Percentiles rank a stretch among this genome's conserved stretches.
phyloP scores from a whole-genome alignment of 345 rosid species.

The Lenwebbia sp. region DNA sequence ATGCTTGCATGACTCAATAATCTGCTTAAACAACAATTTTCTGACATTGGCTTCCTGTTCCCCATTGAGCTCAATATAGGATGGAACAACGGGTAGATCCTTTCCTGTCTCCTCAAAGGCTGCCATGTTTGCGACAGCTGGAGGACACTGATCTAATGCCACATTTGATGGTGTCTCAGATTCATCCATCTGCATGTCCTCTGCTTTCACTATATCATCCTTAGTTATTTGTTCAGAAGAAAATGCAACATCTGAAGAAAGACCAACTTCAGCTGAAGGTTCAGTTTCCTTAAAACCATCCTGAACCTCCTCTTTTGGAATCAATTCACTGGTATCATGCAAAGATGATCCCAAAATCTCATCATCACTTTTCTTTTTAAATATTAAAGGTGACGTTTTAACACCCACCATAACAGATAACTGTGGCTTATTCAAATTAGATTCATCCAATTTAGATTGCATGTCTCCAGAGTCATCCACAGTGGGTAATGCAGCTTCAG shows the following conservation, averaged over 20 bases:
- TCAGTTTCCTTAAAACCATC: slow-evolving; percentile 28
- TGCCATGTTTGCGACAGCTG: slow-evolving; percentile 23
- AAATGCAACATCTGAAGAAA: slow-evolving; percentile 30
- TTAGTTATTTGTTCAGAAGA: slow-evolving; percentile 38
- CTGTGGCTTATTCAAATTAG: slow-evolving; percentile 35
- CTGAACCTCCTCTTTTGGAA: slow-evolving; percentile 31
- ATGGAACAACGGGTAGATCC: slow-evolving; percentile 61
- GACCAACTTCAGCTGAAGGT: slow-evolving; percentile 25
- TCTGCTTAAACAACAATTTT: slow-evolving; percentile 58
- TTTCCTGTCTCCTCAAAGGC: slow-evolving; percentile 52
- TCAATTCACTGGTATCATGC: slow-evolving; percentile 30
- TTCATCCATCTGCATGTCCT: slow-evolving; percentile 32
- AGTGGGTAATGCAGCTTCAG: slow-evolving; percentile 30
- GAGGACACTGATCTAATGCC: slow-evolving; percentile 42
- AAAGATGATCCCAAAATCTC: slow-evolving; percentile 28
- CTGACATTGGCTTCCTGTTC: slow-evolving; percentile 41
- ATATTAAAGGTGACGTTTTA: slow-evolving; percentile 21
- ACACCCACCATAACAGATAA: slow-evolving; percentile 22
- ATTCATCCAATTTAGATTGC: slow-evolving; percentile 38
- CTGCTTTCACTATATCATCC: slow-evolving; percentile 32
- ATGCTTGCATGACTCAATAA: slow-evolving; percentile 60
- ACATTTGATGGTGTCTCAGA: slow-evolving; percentile 22
- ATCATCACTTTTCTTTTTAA: slow-evolving; percentile 27
- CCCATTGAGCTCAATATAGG: slow-evolving; percentile 58
- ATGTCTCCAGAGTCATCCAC: slow-evolving; percentile 33